These are phyloP conservation scores for Emydomyces testavorans DNA, from an alignment of 2,329 filamentous ascomycete genomes.

Conservation along the genomic window DNA sequence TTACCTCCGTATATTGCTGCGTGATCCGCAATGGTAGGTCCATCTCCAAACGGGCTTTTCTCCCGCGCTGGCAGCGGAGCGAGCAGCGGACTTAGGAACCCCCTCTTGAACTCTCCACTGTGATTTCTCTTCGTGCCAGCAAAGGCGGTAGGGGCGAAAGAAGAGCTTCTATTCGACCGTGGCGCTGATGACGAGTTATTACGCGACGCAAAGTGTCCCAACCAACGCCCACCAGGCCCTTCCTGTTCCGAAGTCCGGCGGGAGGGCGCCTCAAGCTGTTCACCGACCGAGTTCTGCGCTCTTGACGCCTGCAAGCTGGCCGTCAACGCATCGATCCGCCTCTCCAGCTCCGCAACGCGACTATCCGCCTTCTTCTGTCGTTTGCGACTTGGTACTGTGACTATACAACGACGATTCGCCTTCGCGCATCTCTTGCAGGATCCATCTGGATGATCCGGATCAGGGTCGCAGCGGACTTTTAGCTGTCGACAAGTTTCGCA, in stretches of 20 bases:
- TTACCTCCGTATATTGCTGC: constrained; percentile 4
- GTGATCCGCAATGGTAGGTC: not conserved
- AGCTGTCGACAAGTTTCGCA: constrained; percentile 65
- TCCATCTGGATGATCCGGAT: constrained; percentile 49
- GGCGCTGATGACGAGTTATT: not conserved
- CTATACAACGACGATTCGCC: constrained; percentile 62
- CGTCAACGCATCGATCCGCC: constrained; percentile 81
- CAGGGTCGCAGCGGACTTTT: constrained; percentile 77
- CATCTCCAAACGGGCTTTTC: constrained; percentile 7
- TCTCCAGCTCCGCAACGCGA: constrained; percentile 78
- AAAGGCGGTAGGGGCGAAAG: not conserved
- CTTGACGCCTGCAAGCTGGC: constrained; percentile 57
- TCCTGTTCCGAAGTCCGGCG: not conserved
- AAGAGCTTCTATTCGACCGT: not conserved
- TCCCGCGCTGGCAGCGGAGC: not conserved
- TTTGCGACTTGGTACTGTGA: constrained; percentile 64
- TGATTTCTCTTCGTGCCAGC: constrained; percentile 3
- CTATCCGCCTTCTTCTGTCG: constrained; percentile 87
- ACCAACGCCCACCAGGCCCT: not conserved
- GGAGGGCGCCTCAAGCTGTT: not conserved
- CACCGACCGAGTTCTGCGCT: constrained; percentile 19
- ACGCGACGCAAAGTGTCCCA: not conserved
- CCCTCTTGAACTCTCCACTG: not conserved
- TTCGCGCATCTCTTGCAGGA: constrained; percentile 68
- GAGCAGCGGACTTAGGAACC: not conserved